Base-by-base conservation (phyloP, 1,284 basidiomycete genomes). In the Malassezia japonica region DNA sequence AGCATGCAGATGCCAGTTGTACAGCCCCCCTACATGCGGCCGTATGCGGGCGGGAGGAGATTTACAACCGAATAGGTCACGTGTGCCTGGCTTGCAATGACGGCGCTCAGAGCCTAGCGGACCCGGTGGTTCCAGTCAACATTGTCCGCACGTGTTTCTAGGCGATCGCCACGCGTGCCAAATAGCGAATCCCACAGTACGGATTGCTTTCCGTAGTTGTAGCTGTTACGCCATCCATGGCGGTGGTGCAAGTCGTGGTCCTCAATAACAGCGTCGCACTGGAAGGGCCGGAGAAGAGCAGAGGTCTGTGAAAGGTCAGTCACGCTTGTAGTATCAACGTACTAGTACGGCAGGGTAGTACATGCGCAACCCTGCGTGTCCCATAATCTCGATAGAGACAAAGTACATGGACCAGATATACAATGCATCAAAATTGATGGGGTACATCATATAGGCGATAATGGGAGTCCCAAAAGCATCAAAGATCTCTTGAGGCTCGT, bases 191-290 rank as follows among this genome's bases (percentile, higher is more conserved):
- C 70, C 65, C 66, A 72, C 9, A 72, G 33, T 0, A 62, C 43
- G 0, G 63, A 63, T 46, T 74, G 67, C 36, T 73, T 70, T 10
- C 69, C 70, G 46, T 67, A 70, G 40, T 66, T 65, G 7, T 50
- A 50, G 8, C 34, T 40, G 53, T 49, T 50, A 20, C 45, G 62
- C 68, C 56, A 68, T 0, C 71, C 70, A 20, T 56, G 48, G 15
- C 70, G 48, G 35, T 73, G 71, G 41, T 74, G 72, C 13, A 72
- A 46, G 35, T 73, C 70, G 36, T 72, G 69, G 43, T 73, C 70
- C 46, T 73, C 72, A 1, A 73, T 29, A 32, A 50, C 53, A 31
- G 72, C 38, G 4, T 71, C 71, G 23, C 54, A 50, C 3, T 48
- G 54, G 16, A 70, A 18, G 13, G 53, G 56, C 4, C 57, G 41